Conservation (phyloP, 192 early-diverging fungal genomes). For the Gonapodya prolifera region DNA sequence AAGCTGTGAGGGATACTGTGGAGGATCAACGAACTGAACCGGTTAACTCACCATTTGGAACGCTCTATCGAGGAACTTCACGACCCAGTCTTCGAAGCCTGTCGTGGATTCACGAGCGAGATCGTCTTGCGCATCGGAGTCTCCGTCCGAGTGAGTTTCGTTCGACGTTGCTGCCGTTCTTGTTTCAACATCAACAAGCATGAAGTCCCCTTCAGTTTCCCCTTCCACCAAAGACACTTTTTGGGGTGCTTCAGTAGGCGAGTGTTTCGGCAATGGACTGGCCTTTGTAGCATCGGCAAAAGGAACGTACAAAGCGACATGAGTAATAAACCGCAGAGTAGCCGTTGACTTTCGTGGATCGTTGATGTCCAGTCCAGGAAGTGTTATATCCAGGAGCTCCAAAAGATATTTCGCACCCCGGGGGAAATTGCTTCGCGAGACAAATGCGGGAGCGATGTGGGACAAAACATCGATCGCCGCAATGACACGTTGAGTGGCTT, state of each 20-base stretch:
- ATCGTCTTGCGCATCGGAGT: slow-evolving; percentile 33
- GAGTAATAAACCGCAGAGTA: slow-evolving; percentile 55
- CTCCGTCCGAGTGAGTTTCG: slow-evolving; percentile 20
- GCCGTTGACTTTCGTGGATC: slow-evolving; percentile 69
- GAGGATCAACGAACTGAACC: not conserved
- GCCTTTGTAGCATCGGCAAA: slow-evolving; percentile 47
- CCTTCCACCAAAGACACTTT: slow-evolving; percentile 5
- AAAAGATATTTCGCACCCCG: slow-evolving; percentile 71
- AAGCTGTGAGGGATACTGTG: slow-evolving; percentile 1
- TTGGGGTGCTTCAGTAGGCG: slow-evolving; percentile 3
- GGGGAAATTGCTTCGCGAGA: slow-evolving; percentile 63
- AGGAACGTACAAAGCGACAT: slow-evolving; percentile 48
- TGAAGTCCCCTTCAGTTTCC: not conserved
- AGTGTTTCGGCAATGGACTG: not conserved
- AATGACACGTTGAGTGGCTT: slow-evolving; percentile 57
- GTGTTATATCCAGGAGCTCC: slow-evolving; percentile 59
- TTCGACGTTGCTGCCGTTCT: not conserved
- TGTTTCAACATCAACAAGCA: slow-evolving; percentile 19
- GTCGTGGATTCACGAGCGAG: slow-evolving; percentile 36
- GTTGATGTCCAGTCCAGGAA: slow-evolving; percentile 90
- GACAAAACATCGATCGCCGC: slow-evolving; percentile 66
- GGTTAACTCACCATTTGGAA: slow-evolving; percentile 52
- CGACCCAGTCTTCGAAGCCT: slow-evolving; percentile 77
- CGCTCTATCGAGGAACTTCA: slow-evolving; percentile 64
- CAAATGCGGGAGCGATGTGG: slow-evolving; percentile 53